phyloP scores from a whole-genome alignment of 202 grass and related monocot genomes.

The Alloteropsis angusta region DNA sequence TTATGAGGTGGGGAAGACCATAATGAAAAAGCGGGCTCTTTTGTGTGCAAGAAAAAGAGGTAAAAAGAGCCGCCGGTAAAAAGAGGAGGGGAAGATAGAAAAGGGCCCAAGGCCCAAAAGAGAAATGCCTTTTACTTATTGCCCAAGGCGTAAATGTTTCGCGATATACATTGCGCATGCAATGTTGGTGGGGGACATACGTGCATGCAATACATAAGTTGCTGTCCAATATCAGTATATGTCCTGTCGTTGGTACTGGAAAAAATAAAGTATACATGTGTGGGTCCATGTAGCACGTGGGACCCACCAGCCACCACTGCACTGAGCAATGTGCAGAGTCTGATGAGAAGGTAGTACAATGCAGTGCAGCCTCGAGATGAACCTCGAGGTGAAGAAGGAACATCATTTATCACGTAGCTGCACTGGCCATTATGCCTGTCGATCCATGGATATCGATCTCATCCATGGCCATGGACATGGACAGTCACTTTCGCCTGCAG shows the following conservation, averaged over 20 bases:
- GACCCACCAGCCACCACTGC: no score
- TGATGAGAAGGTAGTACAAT: no score
- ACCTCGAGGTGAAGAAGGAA: neutral
- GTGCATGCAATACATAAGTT: conserved; percentile 13
- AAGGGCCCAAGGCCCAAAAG: neutral
- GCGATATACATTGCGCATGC: neutral
- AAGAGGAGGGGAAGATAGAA: neutral
- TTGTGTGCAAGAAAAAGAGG: neutral
- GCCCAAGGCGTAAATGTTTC: conserved; percentile 13
- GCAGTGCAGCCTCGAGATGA: neutral
- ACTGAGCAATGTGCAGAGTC: neutral
- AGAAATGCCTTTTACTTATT: conserved; percentile 7
- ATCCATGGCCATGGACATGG: neutral
- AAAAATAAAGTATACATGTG: neutral
- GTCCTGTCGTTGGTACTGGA: neutral
- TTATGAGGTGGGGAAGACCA: neutral
- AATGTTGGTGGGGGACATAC: conserved; percentile 24
- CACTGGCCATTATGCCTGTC: neutral
- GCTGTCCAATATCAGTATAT: neutral
- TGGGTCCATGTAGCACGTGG: neutral
- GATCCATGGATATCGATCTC: neutral
- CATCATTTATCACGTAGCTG: conserved; percentile 12
- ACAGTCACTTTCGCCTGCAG: neutral
- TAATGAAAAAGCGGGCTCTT: neutral
- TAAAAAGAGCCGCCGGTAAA: neutral